These are phyloP conservation scores for Lipomyces spencermartinsiae DNA, from an alignment of 805 yeast genomes.

Conservation along the genomic window DNA sequence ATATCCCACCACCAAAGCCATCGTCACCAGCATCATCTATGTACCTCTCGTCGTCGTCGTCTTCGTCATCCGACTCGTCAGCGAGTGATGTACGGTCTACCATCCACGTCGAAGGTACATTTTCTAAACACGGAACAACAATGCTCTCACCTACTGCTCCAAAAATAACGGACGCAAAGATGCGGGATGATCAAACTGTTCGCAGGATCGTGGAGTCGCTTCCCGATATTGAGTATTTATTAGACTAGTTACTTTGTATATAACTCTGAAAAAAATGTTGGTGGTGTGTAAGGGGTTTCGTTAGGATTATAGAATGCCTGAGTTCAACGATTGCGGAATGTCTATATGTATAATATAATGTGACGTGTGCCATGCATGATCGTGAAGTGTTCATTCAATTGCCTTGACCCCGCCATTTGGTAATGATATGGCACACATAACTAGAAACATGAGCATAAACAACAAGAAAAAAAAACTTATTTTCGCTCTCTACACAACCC, in stretches of 20 bases:
- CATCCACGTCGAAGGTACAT: not conserved
- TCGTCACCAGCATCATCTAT: slow-evolving; percentile 22
- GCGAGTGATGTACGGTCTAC: slow-evolving; percentile 12
- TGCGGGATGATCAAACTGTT: slow-evolving; percentile 39
- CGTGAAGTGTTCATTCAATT: not conserved
- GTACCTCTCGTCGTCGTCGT: slow-evolving; percentile 24
- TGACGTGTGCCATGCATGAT: not conserved
- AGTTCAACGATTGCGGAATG: too few species aligned
- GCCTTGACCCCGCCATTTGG: not conserved
- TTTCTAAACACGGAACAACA: not conserved
- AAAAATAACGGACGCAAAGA: slow-evolving; percentile 28
- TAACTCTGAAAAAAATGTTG: not conserved
- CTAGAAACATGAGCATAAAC: not conserved
- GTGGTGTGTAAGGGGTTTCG: too few species aligned
- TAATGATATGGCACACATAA: not conserved
- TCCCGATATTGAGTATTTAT: slow-evolving; percentile 29
- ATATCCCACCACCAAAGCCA: slow-evolving; percentile 33
- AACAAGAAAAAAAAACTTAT: not conserved
- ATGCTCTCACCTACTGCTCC: slow-evolving; percentile 39
- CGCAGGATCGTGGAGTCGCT: slow-evolving; percentile 34
- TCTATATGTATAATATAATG: too few species aligned
- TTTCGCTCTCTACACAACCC: not conserved
- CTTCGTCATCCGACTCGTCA: slow-evolving; percentile 23
- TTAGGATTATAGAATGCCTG: too few species aligned
- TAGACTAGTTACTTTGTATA: slow-evolving; percentile 5